phyloP scores from a whole-genome alignment of 2,329 filamentous ascomycete genomes.

The Fonsecaea erecta region DNA sequence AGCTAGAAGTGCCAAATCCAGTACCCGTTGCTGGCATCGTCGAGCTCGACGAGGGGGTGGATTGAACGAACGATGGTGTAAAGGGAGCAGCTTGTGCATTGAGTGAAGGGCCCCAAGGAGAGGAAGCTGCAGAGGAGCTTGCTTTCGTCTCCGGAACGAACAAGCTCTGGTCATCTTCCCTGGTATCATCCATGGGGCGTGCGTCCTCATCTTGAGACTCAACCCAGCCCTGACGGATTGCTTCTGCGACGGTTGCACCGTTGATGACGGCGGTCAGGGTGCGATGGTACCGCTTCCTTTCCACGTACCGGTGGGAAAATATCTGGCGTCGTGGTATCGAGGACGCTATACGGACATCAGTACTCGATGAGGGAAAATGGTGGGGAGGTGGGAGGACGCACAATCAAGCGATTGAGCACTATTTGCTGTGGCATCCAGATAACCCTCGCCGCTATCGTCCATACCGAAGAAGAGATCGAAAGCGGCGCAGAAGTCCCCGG shows the following conservation, averaged over 20 bases:
- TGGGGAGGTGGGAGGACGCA: conserved; percentile 42
- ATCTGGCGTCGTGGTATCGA: conserved; percentile 49
- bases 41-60: conserved; percentile 15
- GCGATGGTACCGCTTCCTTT: conserved; percentile 62
- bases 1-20: not conserved
- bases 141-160: conserved; percentile 34
- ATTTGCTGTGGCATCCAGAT: conserved; percentile 55
- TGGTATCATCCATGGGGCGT: conserved; percentile 44
- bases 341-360: conserved; percentile 34
- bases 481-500: conserved; percentile 57
- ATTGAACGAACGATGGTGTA: conserved; percentile 25
- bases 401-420: conserved; percentile 54
- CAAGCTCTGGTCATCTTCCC: conserved; percentile 42
- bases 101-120: conserved; percentile 18
- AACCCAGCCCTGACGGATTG: conserved; percentile 56
- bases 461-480: conserved; percentile 58
- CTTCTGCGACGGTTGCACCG: conserved; percentile 59
- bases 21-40: not conserved
- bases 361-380: conserved; percentile 37
- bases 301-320: conserved; percentile 60
- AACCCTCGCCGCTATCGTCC: conserved; percentile 52
- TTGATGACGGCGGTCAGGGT: conserved; percentile 62
- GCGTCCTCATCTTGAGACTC: conserved; percentile 45
- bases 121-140: conserved; percentile 4
- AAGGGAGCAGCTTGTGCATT: conserved; percentile 31